A percentile compares a stretch with the other conserved stretches of the same genome.
These are phyloP conservation scores for Fusarium mundagurra DNA, from an alignment of 2,329 filamentous ascomycete species.

Conservation along the genomic window DNA sequence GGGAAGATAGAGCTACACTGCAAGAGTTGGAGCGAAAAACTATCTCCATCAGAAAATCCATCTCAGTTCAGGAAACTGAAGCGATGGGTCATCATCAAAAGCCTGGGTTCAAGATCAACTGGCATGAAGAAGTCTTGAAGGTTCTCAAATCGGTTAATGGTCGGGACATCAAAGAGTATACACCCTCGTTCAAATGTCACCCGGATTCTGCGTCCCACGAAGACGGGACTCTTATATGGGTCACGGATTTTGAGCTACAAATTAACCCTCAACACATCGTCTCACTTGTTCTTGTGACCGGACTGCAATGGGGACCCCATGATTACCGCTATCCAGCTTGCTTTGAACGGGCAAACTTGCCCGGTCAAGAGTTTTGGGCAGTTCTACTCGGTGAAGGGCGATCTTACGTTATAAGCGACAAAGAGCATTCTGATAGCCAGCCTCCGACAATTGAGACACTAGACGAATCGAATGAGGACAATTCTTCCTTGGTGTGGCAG, in stretches of 20 bases:
- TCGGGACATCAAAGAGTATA: fast-evolving
- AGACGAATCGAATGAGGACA: fast-evolving
- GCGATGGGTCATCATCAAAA: background rate
- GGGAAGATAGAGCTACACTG: too few species aligned
- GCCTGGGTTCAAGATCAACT: background rate
- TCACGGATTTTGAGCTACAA: background rate
- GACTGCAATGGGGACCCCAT: background rate
- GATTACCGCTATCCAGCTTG: fast-evolving
- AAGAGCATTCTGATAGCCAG: fast-evolving
- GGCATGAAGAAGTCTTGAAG: background rate
- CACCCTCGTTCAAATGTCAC: background rate
- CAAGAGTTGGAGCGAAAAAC: fast-evolving
- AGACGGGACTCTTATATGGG: background rate
- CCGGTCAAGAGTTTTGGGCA: fast-evolving
- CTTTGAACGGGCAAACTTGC: fast-evolving
- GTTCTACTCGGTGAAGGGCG: background rate
- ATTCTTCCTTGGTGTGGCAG: fast-evolving
- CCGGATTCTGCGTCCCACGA: fast-evolving
- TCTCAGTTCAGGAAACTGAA: fast-evolving
- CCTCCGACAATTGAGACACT: background rate
- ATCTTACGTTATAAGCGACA: background rate
- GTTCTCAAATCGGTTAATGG: background rate
- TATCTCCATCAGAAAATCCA: background rate
- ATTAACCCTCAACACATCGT: background rate
- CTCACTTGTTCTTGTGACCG: background rate